A percentile compares a stretch with the other conserved stretches of the same genome.
phyloP scores from a whole-genome alignment of 2,329 filamentous ascomycete species.

The Sporothrix inflata region DNA sequence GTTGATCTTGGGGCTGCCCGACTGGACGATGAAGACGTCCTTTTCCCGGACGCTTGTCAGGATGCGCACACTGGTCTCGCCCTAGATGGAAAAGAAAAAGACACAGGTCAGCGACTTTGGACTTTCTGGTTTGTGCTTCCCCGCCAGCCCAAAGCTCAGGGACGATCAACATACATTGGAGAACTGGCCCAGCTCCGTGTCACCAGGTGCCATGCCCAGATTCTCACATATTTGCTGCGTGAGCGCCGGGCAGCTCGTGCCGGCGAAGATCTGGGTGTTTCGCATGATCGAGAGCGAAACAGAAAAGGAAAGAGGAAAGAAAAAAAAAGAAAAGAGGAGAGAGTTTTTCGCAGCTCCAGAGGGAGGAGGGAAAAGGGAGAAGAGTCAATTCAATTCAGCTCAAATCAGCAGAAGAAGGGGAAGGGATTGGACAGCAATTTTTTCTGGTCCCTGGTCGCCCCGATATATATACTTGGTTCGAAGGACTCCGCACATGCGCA shows the following conservation, averaged over 20 bases:
- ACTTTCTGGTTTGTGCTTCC: background rate
- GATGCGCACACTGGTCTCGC: constrained; percentile 71
- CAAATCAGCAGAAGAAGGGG: background rate
- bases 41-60: constrained; percentile 86
- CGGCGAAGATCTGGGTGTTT: constrained; percentile 69
- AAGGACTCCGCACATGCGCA: constrained; percentile 12
- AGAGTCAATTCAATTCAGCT: background rate
- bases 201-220: constrained; percentile 66
- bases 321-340: background rate
- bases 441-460: constrained; percentile 14
- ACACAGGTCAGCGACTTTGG: constrained; percentile 13
- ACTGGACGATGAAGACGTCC: constrained; percentile 98
- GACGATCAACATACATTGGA: constrained; percentile 58
- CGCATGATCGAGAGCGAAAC: constrained; percentile 32
- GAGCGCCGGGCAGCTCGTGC: constrained; percentile 67
- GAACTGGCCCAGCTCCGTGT: constrained; percentile 70
- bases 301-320: background rate
- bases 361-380: background rate
- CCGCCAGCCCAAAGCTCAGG: background rate
- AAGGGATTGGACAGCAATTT: background rate
- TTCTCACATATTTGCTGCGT: constrained; percentile 69
- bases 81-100: constrained; percentile 47
- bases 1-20: constrained; percentile 93
- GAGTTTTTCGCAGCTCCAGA: background rate
- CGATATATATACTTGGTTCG: constrained; percentile 3